Percentiles rank a stretch among this genome's conserved stretches.
Evolutionary conservation across 192 early-diverging fungal species (phyloP).

Genomic region (Coemansia sp.): DNA sequence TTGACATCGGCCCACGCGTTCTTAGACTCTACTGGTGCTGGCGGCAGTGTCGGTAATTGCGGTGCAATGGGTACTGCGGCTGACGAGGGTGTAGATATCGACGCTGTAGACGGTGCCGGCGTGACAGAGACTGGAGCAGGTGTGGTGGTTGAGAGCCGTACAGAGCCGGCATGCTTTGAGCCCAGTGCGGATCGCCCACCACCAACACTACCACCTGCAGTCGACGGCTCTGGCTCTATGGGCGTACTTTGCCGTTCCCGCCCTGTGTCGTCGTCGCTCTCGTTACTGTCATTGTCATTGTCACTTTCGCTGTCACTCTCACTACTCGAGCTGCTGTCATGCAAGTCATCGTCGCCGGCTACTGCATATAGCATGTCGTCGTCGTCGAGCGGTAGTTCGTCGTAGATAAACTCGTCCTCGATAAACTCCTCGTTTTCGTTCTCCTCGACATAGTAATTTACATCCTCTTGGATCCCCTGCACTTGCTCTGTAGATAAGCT

Average conservation of each 20-base stretch:
- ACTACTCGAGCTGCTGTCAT: conserved; percentile 21
- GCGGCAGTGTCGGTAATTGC: conserved; percentile 45
- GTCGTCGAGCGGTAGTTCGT: conserved; percentile 89
- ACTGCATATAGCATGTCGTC: conserved; percentile 82
- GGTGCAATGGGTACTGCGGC: conserved; percentile 19
- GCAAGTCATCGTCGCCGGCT: conserved; percentile 64
- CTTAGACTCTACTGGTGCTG: conserved; percentile 52
- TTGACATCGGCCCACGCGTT: conserved; percentile 56
- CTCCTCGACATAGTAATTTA: conserved; percentile 89
- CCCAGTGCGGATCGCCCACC: conserved; percentile 19
- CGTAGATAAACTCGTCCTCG: conserved; percentile 93
- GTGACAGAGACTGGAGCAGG: neutral
- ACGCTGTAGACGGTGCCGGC: neutral
- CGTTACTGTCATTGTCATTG: conserved; percentile 18
- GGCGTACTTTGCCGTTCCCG: conserved; percentile 9
- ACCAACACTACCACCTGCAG: neutral
- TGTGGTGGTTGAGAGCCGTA: conserved; percentile 14
- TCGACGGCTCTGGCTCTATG: conserved; percentile 26
- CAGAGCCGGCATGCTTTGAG: conserved; percentile 20
- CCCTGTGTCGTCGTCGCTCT: conserved; percentile 6
- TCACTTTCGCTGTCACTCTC: conserved; percentile 18
- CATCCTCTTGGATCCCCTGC: conserved; percentile 78
- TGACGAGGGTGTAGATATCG: neutral
- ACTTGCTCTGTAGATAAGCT: conserved; percentile 85
- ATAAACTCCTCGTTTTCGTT: conserved; percentile 92